phyloP scores from a whole-genome alignment of 257 asterid species.

The Coffea canephora region DNA sequence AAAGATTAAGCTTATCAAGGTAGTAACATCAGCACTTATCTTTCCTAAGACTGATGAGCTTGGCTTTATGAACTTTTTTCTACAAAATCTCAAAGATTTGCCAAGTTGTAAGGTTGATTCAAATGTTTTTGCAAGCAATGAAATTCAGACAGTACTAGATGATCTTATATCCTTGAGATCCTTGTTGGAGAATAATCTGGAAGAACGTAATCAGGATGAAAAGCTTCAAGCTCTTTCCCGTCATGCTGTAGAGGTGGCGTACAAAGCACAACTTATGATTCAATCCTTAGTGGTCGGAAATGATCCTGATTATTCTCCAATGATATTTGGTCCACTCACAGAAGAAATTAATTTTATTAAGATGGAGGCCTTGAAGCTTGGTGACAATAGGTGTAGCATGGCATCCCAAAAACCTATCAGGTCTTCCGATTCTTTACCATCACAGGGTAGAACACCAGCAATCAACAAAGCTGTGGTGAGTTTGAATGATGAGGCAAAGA shows the following conservation, averaged over 20 bases:
- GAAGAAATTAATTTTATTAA: neutral
- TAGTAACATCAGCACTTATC: neutral
- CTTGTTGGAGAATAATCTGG: neutral
- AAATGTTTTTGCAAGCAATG: neutral
- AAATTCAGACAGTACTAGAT: neutral
- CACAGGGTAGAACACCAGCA: neutral
- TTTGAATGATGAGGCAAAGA: neutral
- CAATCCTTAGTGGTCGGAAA: neutral
- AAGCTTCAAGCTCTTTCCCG: neutral
- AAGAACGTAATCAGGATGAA: neutral
- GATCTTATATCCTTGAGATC: neutral
- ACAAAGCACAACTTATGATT: slow-evolving; percentile 3
- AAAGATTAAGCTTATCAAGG: neutral
- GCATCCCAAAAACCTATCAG: neutral
- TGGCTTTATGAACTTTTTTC: neutral
- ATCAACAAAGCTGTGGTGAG: neutral
- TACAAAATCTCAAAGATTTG: neutral
- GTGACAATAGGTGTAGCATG: no score
- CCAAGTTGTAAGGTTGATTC: neutral
- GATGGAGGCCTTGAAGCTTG: neutral
- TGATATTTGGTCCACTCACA: neutral
- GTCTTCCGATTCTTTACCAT: neutral
- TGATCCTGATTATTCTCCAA: neutral
- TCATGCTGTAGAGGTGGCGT: slow-evolving; percentile 1
- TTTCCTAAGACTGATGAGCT: neutral